These are phyloP conservation scores for Cylindrotheca fusiformis DNA, from an alignment of 108 stramenopile genomes.

Conservation along the genomic window DNA sequence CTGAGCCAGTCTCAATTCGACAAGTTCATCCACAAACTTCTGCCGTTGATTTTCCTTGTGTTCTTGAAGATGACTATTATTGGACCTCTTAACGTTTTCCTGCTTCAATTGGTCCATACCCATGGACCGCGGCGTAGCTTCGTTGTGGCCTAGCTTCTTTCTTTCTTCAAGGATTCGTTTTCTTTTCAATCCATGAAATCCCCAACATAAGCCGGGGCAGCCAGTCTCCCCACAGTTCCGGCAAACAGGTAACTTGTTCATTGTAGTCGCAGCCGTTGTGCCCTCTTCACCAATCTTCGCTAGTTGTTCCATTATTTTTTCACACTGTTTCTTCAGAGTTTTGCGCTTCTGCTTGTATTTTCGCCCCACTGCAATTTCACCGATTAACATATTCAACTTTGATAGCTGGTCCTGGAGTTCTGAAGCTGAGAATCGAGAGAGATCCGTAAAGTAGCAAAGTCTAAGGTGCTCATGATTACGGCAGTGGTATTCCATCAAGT, in stretches of 20 bases:
- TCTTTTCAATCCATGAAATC: constrained; percentile 73
- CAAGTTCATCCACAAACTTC: constrained; percentile 44
- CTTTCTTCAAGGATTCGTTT: constrained; percentile 48
- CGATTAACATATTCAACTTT: constrained; percentile 33
- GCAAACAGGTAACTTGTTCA: constrained; percentile 32
- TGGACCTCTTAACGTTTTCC: constrained; percentile 19
- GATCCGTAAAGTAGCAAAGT: constrained; percentile 68
- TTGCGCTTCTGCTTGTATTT: constrained; percentile 68
- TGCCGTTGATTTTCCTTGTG: constrained; percentile 38
- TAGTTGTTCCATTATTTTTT: constrained; percentile 37
- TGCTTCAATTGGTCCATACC: constrained; percentile 8
- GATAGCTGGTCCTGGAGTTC: constrained; percentile 47
- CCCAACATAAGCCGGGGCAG: constrained; percentile 78
- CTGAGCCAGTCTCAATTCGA: constrained; percentile 31
- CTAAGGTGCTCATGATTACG: constrained; percentile 58
- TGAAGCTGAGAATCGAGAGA: constrained; percentile 35
- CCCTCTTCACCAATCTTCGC: not conserved
- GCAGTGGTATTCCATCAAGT: constrained; percentile 65
- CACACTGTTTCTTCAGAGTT: constrained; percentile 65
- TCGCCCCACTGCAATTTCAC: constrained; percentile 56
- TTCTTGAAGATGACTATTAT: constrained; percentile 17
- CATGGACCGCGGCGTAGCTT: not conserved
- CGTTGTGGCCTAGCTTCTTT: constrained; percentile 8
- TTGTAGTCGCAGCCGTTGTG: not conserved
- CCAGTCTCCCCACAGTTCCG: constrained; percentile 64